Conservation (phyloP, 176 grass and related monocot species). For the Zoysia japonica region DNA sequence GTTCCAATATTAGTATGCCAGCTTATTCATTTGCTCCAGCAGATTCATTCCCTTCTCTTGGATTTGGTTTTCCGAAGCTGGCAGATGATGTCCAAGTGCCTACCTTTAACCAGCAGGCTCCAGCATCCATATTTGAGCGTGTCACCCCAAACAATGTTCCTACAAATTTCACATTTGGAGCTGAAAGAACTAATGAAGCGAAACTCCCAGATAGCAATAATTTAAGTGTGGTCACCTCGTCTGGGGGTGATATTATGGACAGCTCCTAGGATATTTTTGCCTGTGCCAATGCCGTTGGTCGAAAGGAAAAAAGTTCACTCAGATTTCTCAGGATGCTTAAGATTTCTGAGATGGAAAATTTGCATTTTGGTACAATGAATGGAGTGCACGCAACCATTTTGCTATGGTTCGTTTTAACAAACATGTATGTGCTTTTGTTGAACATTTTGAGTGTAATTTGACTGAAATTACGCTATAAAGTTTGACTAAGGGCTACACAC, state of each 20-base stretch:
- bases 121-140: slow-evolving; percentile 62
- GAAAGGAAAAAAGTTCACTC: slow-evolving; percentile 2
- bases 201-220: background rate
- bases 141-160: slow-evolving; percentile 34
- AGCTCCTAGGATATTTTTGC: slow-evolving; percentile 52
- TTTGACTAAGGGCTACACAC: background rate
- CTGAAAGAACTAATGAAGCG: slow-evolving; percentile 25
- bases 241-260: slow-evolving; percentile 58
- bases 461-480: slow-evolving; percentile 20
- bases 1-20: slow-evolving; percentile 10
- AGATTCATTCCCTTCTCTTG: slow-evolving; percentile 64
- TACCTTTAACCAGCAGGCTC: slow-evolving; percentile 46
- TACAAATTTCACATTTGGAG: slow-evolving; percentile 63
- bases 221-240: background rate
- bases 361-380: slow-evolving; percentile 33
- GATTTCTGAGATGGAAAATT: slow-evolving; percentile 33
- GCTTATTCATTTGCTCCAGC: slow-evolving; percentile 37
- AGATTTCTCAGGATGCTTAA: slow-evolving; percentile 41
- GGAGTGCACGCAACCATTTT: slow-evolving; percentile 10
- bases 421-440: slow-evolving; percentile 15
- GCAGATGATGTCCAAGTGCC: slow-evolving; percentile 47
- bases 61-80: slow-evolving; percentile 62
- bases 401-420: slow-evolving; percentile 27
- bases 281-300: background rate
- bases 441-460: slow-evolving; percentile 28